phyloP scores from a whole-genome alignment of 176 grass and related monocot species.

The Bolboschoenus planiculmis region DNA sequence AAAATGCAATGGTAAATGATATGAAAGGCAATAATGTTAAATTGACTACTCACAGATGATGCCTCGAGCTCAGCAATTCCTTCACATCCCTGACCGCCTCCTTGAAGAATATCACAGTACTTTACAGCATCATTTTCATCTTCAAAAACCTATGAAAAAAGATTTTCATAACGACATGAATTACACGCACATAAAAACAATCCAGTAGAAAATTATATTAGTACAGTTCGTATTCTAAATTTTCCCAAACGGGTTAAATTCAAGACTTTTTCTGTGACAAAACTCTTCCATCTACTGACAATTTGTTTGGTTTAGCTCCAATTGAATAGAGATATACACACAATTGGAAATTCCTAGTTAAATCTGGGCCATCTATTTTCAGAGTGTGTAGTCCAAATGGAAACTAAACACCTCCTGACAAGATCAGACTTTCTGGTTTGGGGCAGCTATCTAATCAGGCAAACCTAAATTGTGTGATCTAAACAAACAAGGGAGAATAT shows the following conservation, averaged over 20 bases:
- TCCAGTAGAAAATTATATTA: background rate
- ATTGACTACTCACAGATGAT: constrained; percentile 58
- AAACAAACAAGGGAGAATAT: background rate
- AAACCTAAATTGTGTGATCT: background rate
- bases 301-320: background rate
- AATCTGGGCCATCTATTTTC: background rate
- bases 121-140: constrained; percentile 75
- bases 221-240: background rate
- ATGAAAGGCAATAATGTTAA: background rate
- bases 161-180: background rate
- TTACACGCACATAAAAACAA: background rate
- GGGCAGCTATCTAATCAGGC: background rate
- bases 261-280: background rate
- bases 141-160: constrained; percentile 66
- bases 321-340: background rate
- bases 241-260: background rate
- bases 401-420: background rate
- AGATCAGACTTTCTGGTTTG: background rate
- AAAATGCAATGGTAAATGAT: background rate
- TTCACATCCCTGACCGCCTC: constrained; percentile 79
- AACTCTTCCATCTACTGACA: background rate
- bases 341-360: background rate
- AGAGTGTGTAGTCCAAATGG: background rate
- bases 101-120: constrained; percentile 80
- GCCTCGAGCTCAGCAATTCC: constrained; percentile 93